These are phyloP conservation scores for Cryptosporidium sp. DNA, from an alignment of 169 alveolate species.

Conservation along the genomic window DNA sequence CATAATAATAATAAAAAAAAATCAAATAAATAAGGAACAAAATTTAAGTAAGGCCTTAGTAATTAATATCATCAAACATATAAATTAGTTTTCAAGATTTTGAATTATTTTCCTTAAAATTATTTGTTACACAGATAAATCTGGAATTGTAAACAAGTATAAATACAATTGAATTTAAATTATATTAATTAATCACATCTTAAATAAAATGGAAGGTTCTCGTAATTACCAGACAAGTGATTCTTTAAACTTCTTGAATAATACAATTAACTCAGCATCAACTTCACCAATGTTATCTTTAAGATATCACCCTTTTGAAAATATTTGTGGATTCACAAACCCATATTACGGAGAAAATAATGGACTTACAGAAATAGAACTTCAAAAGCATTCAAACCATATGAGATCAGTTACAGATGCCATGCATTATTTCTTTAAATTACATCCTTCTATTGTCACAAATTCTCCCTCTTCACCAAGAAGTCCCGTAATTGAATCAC, in stretches of 20 bases:
- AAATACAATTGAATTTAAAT: no score
- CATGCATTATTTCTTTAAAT: constrained; percentile 44
- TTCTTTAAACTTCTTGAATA: background rate
- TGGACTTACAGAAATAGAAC: constrained; percentile 33
- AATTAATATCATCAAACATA: no score
- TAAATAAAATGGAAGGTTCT: constrained; percentile 5
- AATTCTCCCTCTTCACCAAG: constrained; percentile 38
- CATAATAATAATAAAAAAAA: background rate
- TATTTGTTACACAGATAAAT: background rate
- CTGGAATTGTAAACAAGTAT: background rate
- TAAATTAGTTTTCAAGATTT: background rate
- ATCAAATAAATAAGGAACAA: no score
- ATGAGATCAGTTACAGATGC: constrained; percentile 76
- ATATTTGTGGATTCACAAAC: constrained; percentile 68
- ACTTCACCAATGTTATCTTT: constrained; percentile 62
- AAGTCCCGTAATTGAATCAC: constrained; percentile 7
- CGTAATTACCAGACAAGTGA: background rate
- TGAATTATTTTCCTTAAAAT: background rate
- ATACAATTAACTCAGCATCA: background rate
- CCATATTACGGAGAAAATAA: constrained; percentile 66
- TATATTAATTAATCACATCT: no score
- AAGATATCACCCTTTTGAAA: constrained; percentile 71
- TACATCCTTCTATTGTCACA: constrained; percentile 16
- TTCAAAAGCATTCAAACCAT: constrained; percentile 49
- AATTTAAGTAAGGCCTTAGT: background rate